Evolutionary conservation across 192 early-diverging fungal genomes (phyloP).

Genomic region (Backusella morwellensis): DNA sequence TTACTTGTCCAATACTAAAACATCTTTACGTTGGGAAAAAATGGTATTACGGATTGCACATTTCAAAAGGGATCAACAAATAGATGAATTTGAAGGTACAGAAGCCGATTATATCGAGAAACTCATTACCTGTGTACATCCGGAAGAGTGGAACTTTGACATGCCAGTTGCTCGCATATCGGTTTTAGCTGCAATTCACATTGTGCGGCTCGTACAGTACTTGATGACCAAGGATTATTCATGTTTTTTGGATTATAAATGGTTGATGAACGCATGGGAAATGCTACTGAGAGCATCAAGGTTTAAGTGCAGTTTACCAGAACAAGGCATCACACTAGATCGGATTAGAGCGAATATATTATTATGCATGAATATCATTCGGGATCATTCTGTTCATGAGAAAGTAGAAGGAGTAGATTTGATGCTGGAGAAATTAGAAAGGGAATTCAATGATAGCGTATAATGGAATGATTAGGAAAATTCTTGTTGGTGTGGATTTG

Average conservation of each 20-base stretch:
- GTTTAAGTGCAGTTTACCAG: not conserved
- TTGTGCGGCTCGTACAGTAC: not conserved
- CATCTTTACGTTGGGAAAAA: not conserved
- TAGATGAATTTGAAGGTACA: not conserved
- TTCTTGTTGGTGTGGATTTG: too few species aligned
- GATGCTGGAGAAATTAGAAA: not conserved
- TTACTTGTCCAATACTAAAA: not conserved
- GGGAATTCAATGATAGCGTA: not conserved
- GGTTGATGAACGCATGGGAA: not conserved
- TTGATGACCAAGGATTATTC: not conserved
- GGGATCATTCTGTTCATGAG: not conserved
- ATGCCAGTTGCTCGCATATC: not conserved
- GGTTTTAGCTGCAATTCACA: not conserved
- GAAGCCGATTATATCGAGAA: not conserved
- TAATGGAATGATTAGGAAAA: not conserved
- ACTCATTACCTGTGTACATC: not conserved
- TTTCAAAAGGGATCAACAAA: not conserved
- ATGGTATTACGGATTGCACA: not conserved
- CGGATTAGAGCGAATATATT: not conserved
- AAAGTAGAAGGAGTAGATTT: not conserved
- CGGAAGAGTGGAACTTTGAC: not conserved
- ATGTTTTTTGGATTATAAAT: constrained; percentile 3
- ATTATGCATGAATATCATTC: constrained; percentile 2
- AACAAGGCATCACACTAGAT: not conserved
- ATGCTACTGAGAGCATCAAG: not conserved